Percentiles rank a stretch among this genome's conserved stretches.
These are phyloP conservation scores for Solanum aculeatissimum DNA, from an alignment of 305 asterid species.

Conservation along the genomic window DNA sequence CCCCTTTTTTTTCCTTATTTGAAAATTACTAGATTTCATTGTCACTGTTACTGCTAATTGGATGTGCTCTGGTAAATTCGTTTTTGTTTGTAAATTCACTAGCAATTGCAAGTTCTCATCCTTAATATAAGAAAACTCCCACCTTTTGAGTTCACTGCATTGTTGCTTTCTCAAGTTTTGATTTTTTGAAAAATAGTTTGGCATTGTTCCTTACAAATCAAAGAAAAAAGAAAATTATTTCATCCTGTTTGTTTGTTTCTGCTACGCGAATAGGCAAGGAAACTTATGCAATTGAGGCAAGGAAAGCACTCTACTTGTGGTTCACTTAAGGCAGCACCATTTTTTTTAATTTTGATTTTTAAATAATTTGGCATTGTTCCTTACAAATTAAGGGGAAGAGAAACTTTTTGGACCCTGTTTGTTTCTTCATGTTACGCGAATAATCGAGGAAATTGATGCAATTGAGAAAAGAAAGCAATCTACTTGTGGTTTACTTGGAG, in stretches of 20 bases:
- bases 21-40: not conserved
- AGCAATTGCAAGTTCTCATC: not conserved
- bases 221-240: not conserved
- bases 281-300: not conserved
- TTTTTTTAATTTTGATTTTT: not conserved
- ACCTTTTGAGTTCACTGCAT: not conserved
- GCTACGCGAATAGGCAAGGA: not conserved
- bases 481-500: not conserved
- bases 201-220: not conserved
- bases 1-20: not conserved
- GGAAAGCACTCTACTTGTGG: not conserved
- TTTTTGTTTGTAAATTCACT: not conserved
- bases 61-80: not conserved
- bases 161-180: not conserved
- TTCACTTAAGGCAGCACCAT: not conserved
- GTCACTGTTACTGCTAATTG: not conserved
- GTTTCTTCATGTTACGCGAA: not conserved
- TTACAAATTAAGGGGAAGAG: not conserved
- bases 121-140: not conserved
- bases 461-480: not conserved
- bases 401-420: not conserved
- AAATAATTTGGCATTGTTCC: not conserved
- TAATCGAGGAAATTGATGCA: not conserved
- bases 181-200: not conserved
- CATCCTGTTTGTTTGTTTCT: not conserved